Evolutionary conservation across 1,139 yeast species (phyloP).

Genomic region (Magnusiomyces fungicola): DNA sequence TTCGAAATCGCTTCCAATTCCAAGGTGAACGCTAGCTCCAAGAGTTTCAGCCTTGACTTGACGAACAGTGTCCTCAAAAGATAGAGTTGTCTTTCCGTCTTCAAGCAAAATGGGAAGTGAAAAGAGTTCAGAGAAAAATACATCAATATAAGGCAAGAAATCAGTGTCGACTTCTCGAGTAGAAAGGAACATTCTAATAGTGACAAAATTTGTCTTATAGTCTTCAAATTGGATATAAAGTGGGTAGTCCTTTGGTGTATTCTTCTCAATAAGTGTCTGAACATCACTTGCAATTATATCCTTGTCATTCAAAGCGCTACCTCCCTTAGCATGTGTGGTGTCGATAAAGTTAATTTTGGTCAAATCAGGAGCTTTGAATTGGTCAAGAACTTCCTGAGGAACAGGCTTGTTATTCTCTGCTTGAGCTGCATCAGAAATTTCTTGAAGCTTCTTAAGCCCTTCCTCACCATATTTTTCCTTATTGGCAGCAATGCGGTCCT

Average conservation of each 20-base stretch:
- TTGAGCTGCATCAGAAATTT: conserved; percentile 54
- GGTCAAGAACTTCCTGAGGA: conserved; percentile 55
- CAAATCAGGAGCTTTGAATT: conserved; percentile 69
- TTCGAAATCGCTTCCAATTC: conserved; percentile 53
- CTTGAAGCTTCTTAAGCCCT: conserved; percentile 50
- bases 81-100: conserved; percentile 47
- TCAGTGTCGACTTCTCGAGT: conserved; percentile 51
- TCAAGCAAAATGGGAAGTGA: conserved; percentile 64
- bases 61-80: conserved; percentile 70
- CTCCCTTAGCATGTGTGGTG: conserved; percentile 55
- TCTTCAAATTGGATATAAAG: conserved; percentile 73
- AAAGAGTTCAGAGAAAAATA: conserved; percentile 57
- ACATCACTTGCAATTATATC: conserved; percentile 3
- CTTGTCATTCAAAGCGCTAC: conserved; percentile 29
- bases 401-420: conserved; percentile 62
- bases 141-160: conserved; percentile 57
- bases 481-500: conserved; percentile 44
- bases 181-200: conserved; percentile 60
- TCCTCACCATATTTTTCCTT: conserved; percentile 47
- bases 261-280: conserved; percentile 28
- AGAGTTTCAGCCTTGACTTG: conserved; percentile 68
- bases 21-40: conserved; percentile 45
- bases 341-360: conserved; percentile 63
- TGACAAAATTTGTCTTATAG: conserved; percentile 70
- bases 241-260: conserved; percentile 48